Conservation (phyloP, 2,329 filamentous ascomycete species). For the Trichoderma sp. region DNA sequence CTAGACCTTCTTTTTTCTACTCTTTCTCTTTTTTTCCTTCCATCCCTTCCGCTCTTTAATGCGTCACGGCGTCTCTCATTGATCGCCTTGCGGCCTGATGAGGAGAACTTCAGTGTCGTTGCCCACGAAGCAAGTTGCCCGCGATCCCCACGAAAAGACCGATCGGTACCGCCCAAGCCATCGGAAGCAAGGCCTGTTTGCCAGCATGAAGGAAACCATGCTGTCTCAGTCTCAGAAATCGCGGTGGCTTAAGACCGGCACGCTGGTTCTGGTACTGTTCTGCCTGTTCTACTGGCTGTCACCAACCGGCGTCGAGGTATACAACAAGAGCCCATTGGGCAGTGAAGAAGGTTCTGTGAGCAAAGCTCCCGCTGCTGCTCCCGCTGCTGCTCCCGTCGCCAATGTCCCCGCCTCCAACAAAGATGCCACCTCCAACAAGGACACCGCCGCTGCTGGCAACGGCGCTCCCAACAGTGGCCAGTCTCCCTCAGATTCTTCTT, state of each 20-base stretch:
- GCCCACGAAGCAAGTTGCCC: slow-evolving; percentile 59
- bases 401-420: neutral
- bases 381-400: slow-evolving; percentile 25
- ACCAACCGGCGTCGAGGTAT: slow-evolving; percentile 58
- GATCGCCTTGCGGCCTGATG: slow-evolving; percentile 46
- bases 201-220: slow-evolving; percentile 58
- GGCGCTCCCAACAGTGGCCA: slow-evolving; percentile 48
- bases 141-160: slow-evolving; percentile 67
- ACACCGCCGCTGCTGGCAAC: slow-evolving; percentile 14
- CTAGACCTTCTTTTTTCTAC: neutral
- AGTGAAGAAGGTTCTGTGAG: slow-evolving; percentile 19
- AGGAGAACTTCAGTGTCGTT: slow-evolving; percentile 66
- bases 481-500: slow-evolving; percentile 59
- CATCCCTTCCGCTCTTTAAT: slow-evolving; percentile 24
- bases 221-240: slow-evolving; percentile 66
- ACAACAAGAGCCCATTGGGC: slow-evolving; percentile 44
- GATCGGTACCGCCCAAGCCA: slow-evolving; percentile 57
- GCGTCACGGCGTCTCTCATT: slow-evolving; percentile 35
- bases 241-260: slow-evolving; percentile 66
- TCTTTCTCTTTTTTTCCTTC: slow-evolving; percentile 12
- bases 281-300: slow-evolving; percentile 66
- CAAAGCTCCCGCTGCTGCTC: neutral
- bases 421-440: slow-evolving; percentile 26
- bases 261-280: slow-evolving; percentile 61
- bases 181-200: slow-evolving; percentile 51